Conservation (phyloP, 768 basidiomycete genomes). For the Auriscalpium microsporum region DNA sequence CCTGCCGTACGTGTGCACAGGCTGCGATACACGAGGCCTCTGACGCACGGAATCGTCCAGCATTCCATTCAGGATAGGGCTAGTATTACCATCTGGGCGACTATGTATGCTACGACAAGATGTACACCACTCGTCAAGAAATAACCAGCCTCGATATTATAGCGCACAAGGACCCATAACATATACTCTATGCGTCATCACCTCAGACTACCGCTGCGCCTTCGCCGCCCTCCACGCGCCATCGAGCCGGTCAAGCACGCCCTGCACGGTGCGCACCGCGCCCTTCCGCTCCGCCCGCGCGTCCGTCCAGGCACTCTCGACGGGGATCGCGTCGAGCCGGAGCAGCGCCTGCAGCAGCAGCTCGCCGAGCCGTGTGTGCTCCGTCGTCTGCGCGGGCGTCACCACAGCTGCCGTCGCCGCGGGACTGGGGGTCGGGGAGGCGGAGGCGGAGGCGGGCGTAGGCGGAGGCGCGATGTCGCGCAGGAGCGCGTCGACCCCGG, state of each 20-base stretch:
- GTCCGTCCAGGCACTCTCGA: slow-evolving; percentile 68
- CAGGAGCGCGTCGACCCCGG: slow-evolving; percentile 52
- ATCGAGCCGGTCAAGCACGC: slow-evolving; percentile 72
- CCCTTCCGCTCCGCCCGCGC: slow-evolving; percentile 77
- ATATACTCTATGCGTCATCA: too few species aligned
- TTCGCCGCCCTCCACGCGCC: slow-evolving; percentile 42
- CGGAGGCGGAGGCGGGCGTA: slow-evolving; percentile 15
- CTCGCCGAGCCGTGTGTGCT: slow-evolving; percentile 63
- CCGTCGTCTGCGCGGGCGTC: slow-evolving; percentile 25
- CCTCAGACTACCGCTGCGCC: slow-evolving; percentile 1
- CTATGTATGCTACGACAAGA: too few species aligned
- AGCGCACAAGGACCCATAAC: too few species aligned
- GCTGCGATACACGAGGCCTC: too few species aligned
- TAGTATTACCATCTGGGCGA: too few species aligned
- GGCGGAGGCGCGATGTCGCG: slow-evolving; percentile 19
- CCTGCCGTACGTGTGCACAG: too few species aligned
- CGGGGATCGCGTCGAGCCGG: slow-evolving; percentile 71
- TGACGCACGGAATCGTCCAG: too few species aligned
- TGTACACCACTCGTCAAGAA: too few species aligned
- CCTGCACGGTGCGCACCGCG: slow-evolving; percentile 82
- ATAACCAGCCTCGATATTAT: too few species aligned
- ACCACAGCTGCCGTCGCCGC: slow-evolving; percentile 8
- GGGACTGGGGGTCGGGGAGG: slow-evolving; percentile 4
- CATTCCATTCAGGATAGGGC: too few species aligned
- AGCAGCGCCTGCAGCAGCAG: slow-evolving; percentile 81